Evolutionary conservation across 495 filamentous ascomycete species (phyloP).

Genomic region (Penicillium herquei): DNA sequence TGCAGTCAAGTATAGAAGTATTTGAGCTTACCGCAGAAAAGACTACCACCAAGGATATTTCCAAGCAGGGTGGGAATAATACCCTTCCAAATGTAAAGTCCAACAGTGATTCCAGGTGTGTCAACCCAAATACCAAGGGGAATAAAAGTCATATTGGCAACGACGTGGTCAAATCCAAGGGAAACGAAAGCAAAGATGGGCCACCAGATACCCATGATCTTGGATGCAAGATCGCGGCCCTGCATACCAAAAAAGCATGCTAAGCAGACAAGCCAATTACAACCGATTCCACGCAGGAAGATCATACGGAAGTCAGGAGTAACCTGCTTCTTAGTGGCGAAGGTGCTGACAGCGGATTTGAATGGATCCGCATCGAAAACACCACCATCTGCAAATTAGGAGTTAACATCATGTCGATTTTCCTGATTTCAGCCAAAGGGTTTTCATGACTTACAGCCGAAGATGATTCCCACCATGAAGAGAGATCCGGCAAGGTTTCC

Average conservation of each 20-base stretch:
- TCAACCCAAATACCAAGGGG: conserved; percentile 55
- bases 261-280: conserved; percentile 65
- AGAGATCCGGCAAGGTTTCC: conserved; percentile 60
- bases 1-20: too few relatives aligned
- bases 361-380: conserved; percentile 54
- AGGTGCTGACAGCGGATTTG: conserved; percentile 46
- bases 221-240: conserved; percentile 54
- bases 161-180: conserved; percentile 60
- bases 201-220: conserved; percentile 63
- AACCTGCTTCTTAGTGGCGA: conserved; percentile 56
- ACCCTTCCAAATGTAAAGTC: conserved; percentile 63
- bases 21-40: conserved; percentile 50
- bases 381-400: conserved; percentile 45
- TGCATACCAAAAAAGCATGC: conserved; percentile 57
- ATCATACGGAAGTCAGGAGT: conserved; percentile 57
- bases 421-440: too few relatives aligned
- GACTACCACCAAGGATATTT: conserved; percentile 55
- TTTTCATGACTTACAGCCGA: conserved; percentile 47
- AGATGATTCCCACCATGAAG: conserved; percentile 57
- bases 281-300: conserved; percentile 59
- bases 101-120: conserved; percentile 47
- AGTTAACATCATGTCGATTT: neutral
- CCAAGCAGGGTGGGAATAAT: conserved; percentile 59
- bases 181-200: conserved; percentile 60
- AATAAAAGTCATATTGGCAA: conserved; percentile 66